A percentile compares a stretch with the other conserved stretches of the same genome.
phyloP scores from a whole-genome alignment of 306 rosid species.

The Purshia tridentata region DNA sequence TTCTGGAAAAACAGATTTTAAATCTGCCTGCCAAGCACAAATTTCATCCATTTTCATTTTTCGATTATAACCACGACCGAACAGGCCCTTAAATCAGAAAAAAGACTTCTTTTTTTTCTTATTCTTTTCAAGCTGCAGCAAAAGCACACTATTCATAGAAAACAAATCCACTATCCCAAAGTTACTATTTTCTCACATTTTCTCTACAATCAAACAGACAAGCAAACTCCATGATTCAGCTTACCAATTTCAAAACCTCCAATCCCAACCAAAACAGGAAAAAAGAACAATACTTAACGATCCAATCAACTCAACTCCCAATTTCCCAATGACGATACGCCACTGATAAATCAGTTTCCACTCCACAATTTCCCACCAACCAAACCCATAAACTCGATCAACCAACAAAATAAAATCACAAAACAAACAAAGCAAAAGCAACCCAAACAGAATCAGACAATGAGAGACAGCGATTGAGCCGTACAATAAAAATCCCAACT shows the following conservation, averaged over 20 bases:
- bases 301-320: conserved; percentile 3
- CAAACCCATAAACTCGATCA: conserved; percentile 11
- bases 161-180: not conserved
- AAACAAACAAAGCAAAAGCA: not conserved
- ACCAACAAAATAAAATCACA: not conserved
- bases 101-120: too few relatives aligned
- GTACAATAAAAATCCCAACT: conserved; percentile 3
- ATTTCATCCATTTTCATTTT: not conserved
- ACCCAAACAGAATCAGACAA: not conserved
- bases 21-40: not conserved
- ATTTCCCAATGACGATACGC: conserved; percentile 7
- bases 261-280: conserved; percentile 1
- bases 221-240: conserved; percentile 13
- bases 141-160: not conserved
- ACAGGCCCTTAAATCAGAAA: not conserved
- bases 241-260: conserved; percentile 20
- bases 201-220: conserved; percentile 29
- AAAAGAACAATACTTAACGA: conserved; percentile 20
- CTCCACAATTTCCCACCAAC: conserved; percentile 8
- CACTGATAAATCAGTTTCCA: conserved; percentile 8
- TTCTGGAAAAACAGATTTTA: conserved; percentile 9
- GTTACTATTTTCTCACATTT: conserved; percentile 16
- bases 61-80: not conserved
- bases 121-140: not conserved
- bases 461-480: not conserved